A percentile compares a stretch with the other conserved stretches of the same genome.
phyloP scores from a whole-genome alignment of 306 rosid species.

The Neltuma alba region DNA sequence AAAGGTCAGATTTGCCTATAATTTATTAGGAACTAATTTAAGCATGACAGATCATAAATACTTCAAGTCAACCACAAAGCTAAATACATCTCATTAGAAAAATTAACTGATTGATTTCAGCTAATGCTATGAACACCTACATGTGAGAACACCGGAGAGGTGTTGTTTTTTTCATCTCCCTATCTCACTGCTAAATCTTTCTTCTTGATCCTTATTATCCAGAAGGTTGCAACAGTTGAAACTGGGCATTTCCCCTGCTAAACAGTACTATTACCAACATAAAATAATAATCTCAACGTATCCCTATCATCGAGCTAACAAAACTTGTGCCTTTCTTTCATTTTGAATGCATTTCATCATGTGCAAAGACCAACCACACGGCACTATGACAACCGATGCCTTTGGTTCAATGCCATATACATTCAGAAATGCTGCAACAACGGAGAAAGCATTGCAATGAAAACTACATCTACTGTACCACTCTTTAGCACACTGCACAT shows the following conservation, averaged over 20 bases:
- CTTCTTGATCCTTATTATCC: background rate
- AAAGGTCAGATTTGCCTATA: background rate
- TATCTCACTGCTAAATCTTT: background rate
- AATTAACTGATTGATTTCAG: background rate
- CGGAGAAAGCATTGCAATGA: no score
- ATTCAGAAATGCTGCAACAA: no score
- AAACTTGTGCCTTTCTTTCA: no score
- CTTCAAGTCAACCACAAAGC: conserved; percentile 9
- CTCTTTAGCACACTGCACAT: no score
- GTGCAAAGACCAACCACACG: no score
- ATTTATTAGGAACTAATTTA: background rate
- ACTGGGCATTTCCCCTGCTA: background rate
- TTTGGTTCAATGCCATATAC: no score
- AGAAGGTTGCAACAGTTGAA: background rate
- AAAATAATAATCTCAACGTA: background rate
- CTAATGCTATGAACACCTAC: background rate
- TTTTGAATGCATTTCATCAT: no score
- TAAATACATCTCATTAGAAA: background rate
- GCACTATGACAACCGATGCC: no score
- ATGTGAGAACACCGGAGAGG: background rate
- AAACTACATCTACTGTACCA: no score
- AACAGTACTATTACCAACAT: background rate
- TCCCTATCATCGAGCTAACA: no score
- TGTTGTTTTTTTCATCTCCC: background rate
- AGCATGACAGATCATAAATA: background rate